These are phyloP conservation scores for Esteya vermicola DNA, from an alignment of 2,329 filamentous ascomycete genomes.

Conservation along the genomic window DNA sequence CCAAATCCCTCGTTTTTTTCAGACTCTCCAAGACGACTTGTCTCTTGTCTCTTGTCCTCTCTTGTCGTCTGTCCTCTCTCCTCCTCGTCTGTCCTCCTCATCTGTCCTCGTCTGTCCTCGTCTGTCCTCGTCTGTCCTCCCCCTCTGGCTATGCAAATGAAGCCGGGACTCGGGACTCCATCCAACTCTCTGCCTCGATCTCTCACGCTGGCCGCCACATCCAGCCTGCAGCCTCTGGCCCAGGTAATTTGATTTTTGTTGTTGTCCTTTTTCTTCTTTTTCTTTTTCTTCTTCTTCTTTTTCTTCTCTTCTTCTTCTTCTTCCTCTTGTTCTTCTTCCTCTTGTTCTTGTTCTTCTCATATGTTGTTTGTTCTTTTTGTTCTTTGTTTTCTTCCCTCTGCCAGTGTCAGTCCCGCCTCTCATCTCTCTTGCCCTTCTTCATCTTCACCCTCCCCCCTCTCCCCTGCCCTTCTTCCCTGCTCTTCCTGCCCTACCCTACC, in stretches of 20 bases:
- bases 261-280: conserved; percentile 6
- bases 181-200: conserved; percentile 22
- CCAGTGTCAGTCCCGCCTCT: background rate
- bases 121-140: background rate
- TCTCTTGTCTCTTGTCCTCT: background rate
- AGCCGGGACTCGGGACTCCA: conserved; percentile 26
- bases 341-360: too few relatives aligned
- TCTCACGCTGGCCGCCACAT: conserved; percentile 29
- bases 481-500: too few relatives aligned
- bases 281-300: conserved; percentile 12
- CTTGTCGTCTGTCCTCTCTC: background rate
- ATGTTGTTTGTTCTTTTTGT: background rate
- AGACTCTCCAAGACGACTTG: background rate
- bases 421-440: conserved; percentile 7
- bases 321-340: background rate
- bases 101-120: conserved; percentile 7
- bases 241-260: conserved; percentile 3
- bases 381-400: background rate
- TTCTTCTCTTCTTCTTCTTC: background rate
- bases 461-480: too few relatives aligned
- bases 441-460: background rate
- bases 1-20: background rate
- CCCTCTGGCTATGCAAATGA: conserved; percentile 27
- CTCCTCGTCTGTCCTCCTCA: background rate
- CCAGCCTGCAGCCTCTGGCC: too few relatives aligned